A percentile compares a stretch with the other conserved stretches of the same genome.
Conservation (phyloP, 2,329 filamentous ascomycete species). For the Macrophomina pseudophaseolina region DNA sequence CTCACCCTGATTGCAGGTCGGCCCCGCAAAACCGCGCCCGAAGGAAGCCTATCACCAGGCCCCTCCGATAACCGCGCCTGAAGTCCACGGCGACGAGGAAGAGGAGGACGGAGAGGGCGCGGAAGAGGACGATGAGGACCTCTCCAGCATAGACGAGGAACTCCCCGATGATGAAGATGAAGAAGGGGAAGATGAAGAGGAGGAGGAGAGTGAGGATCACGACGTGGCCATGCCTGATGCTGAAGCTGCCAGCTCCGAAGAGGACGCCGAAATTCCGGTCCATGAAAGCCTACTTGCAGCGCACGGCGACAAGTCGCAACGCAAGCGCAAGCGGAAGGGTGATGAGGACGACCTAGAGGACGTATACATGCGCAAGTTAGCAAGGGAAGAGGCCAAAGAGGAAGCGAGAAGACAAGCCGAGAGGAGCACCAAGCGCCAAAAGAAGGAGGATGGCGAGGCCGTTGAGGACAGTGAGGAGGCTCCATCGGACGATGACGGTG, state of each 20-base stretch:
- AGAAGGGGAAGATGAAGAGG: conserved; percentile 31
- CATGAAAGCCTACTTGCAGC: conserved; percentile 42
- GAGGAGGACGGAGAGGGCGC: conserved; percentile 53
- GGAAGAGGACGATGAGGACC: conserved; percentile 32
- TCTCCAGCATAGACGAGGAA: conserved; percentile 32
- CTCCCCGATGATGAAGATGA: conserved; percentile 40
- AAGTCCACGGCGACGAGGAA: conserved; percentile 56
- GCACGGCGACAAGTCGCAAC: conserved; percentile 23
- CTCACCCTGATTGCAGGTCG: conserved; percentile 34
- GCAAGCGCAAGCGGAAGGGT: conserved; percentile 57
- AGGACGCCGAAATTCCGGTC: conserved; percentile 22
- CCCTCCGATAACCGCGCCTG: conserved; percentile 31
- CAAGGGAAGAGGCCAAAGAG: conserved; percentile 51
- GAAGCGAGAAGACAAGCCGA: conserved; percentile 38
- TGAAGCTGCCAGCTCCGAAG: conserved; percentile 30
- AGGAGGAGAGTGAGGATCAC: conserved; percentile 17
- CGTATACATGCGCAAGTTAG: conserved; percentile 71
- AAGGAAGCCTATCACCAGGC: conserved; percentile 46
- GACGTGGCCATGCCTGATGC: conserved; percentile 32
- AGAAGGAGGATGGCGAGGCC: conserved; percentile 39
- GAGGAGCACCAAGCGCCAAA: conserved; percentile 44
- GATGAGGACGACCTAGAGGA: conserved; percentile 72
- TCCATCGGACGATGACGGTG: conserved; percentile 29
- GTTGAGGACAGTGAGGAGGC: conserved; percentile 23
- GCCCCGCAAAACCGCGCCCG: conserved; percentile 45